A percentile compares a stretch with the other conserved stretches of the same genome.
phyloP scores from a whole-genome alignment of 441 rosid species.

The Geranium incanum region DNA sequence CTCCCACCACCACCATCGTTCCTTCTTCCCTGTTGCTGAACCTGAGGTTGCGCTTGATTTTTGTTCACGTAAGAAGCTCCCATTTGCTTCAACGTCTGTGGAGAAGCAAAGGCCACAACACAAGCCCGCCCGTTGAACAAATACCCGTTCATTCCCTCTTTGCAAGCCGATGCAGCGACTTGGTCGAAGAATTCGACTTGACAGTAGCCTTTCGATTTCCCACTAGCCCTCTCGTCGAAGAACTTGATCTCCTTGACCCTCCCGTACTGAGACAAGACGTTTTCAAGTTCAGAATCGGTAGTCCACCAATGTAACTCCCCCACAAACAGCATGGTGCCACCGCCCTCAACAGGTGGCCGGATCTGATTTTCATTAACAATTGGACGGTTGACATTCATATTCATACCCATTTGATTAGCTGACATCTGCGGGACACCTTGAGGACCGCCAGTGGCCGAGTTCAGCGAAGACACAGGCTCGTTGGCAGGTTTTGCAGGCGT shows the following conservation, averaged over 20 bases:
- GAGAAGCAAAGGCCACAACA: conserved; percentile 93
- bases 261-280: conserved; percentile 69
- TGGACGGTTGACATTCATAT: conserved; percentile 34
- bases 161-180: conserved; percentile 64
- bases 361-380: conserved; percentile 57
- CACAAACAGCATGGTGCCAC: conserved; percentile 72
- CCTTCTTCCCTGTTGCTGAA: conserved; percentile 56
- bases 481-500: conserved; percentile 36
- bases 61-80: conserved; percentile 60
- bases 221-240: conserved; percentile 88
- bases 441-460: conserved; percentile 37
- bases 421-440: conserved; percentile 39
- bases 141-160: conserved; percentile 85
- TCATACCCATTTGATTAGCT: conserved; percentile 45
- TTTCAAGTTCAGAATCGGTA: conserved; percentile 88
- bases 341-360: conserved; percentile 56
- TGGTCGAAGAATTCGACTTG: conserved; percentile 82
- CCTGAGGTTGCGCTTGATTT: conserved; percentile 55
- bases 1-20: conserved; percentile 60
- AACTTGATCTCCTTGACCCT: conserved; percentile 80
- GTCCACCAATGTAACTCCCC: conserved; percentile 99
- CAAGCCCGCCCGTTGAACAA: conserved; percentile 81
- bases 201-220: conserved; percentile 89
- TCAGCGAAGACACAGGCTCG: conserved; percentile 42
- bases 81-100: conserved; percentile 71